Evolutionary conservation across 164 flowering plant species (phyloP).

Genomic region (Chimonanthus praecox): DNA sequence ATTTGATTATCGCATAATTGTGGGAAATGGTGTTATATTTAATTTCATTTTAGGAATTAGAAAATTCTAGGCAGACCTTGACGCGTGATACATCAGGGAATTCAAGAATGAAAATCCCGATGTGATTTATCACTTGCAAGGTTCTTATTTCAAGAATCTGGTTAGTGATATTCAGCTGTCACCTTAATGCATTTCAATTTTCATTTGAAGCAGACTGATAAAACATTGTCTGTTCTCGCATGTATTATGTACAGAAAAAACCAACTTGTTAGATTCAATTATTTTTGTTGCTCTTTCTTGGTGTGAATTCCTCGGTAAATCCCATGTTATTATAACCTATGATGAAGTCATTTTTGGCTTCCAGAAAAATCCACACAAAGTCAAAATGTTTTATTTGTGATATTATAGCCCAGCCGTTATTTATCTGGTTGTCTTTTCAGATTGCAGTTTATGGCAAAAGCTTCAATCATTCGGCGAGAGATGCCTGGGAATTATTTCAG

Average conservation of each 20-base stretch:
- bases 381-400: not conserved
- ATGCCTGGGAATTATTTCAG: slow-evolving; percentile 99
- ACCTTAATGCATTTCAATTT: not conserved
- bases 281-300: too few relatives aligned
- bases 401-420: not conserved
- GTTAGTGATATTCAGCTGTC: not conserved
- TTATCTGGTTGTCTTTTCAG: slow-evolving; percentile 33
- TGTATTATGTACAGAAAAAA: too few relatives aligned
- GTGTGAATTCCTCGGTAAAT: too few relatives aligned
- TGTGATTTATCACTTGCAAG: not conserved
- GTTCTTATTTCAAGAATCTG: not conserved
- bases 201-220: not conserved
- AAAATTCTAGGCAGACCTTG: too few relatives aligned
- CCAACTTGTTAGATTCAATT: too few relatives aligned
- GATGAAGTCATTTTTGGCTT: not conserved
- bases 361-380: not conserved
- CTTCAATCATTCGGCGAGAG: slow-evolving; percentile 95
- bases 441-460: slow-evolving; percentile 93
- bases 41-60: too few relatives aligned
- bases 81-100: too few relatives aligned
- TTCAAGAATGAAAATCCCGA: too few relatives aligned
- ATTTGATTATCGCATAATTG: too few relatives aligned
- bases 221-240: not conserved
- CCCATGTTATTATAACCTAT: too few relatives aligned
- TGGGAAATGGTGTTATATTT: too few relatives aligned